These are phyloP conservation scores for Coemansia asiatica DNA, from an alignment of 192 early-diverging fungal genomes.

Conservation along the genomic window DNA sequence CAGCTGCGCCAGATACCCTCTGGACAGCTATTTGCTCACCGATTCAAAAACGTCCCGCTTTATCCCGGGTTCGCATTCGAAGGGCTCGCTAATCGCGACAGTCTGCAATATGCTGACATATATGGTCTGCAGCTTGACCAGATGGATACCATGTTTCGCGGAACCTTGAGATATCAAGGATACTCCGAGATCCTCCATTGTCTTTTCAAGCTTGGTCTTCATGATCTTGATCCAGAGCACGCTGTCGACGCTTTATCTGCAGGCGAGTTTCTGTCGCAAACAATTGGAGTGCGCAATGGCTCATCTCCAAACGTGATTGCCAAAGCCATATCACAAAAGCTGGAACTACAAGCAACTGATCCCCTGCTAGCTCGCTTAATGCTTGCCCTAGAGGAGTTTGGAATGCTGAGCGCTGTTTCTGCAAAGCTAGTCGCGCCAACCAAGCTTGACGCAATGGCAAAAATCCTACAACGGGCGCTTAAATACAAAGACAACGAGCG, in stretches of 20 bases:
- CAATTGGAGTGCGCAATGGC: constrained; percentile 8
- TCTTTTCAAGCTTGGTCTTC: constrained; percentile 75
- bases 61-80: constrained; percentile 89
- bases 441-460: constrained; percentile 81
- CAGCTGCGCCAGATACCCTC: constrained; percentile 66
- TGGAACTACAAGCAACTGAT: constrained; percentile 43
- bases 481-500: constrained; percentile 77
- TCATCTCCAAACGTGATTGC: background rate
- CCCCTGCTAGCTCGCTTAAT: constrained; percentile 57
- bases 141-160: constrained; percentile 91
- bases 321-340: constrained; percentile 35
- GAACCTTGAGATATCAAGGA: constrained; percentile 90
- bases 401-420: constrained; percentile 14
- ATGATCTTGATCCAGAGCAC: constrained; percentile 57
- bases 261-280: constrained; percentile 12
- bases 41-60: constrained; percentile 73
- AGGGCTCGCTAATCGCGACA: constrained; percentile 93
- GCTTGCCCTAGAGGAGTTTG: constrained; percentile 61
- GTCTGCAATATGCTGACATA: constrained; percentile 79
- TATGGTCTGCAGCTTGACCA: constrained; percentile 77
- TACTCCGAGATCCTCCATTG: constrained; percentile 85
- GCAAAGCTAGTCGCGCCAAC: constrained; percentile 43
- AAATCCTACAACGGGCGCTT: constrained; percentile 73
- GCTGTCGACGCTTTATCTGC: constrained; percentile 27
- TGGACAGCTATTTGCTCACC: constrained; percentile 64